phyloP scores from a whole-genome alignment of 2,329 filamentous ascomycete genomes.

The Diaporthe sp. region DNA sequence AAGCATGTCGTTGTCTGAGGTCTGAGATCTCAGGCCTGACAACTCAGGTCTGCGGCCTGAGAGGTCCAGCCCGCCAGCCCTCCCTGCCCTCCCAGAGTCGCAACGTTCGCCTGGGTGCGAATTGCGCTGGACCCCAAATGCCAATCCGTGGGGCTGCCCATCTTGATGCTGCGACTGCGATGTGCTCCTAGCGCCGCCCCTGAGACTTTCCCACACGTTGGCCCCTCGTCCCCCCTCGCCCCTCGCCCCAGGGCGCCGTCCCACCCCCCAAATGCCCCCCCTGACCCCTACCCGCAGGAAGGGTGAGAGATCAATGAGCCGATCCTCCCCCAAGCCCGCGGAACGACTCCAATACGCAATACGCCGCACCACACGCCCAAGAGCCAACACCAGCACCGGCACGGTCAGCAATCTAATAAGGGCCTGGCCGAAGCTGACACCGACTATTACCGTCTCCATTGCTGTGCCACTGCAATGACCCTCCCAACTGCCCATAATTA shows the following conservation, averaged over 20 bases:
- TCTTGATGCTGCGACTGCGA: constrained; percentile 26
- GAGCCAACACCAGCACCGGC: neutral
- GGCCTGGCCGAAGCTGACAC: constrained; percentile 9
- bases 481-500: constrained; percentile 20
- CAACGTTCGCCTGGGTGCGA: neutral
- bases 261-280: neutral
- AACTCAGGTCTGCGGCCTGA: too few species aligned
- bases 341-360: constrained; percentile 19
- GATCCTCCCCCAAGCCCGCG: constrained; percentile 7
- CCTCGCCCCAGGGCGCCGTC: too few species aligned
- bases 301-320: constrained; percentile 17
- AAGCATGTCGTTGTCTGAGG: neutral
- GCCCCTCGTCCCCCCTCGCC: neutral
- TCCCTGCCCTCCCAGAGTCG: constrained; percentile 1
- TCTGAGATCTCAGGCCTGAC: neutral
- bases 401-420: constrained; percentile 24
- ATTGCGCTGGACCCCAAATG: constrained; percentile 25
- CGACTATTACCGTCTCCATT: constrained; percentile 14
- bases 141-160: constrained; percentile 24
- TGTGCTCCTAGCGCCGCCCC: constrained; percentile 32
- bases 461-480: constrained; percentile 27
- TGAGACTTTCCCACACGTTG: constrained; percentile 19
- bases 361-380: neutral
- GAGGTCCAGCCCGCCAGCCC: neutral
- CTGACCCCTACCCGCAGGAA: constrained; percentile 3